phyloP scores from a whole-genome alignment of 2,329 filamentous ascomycete genomes.

The Blastomyces percursus region DNA sequence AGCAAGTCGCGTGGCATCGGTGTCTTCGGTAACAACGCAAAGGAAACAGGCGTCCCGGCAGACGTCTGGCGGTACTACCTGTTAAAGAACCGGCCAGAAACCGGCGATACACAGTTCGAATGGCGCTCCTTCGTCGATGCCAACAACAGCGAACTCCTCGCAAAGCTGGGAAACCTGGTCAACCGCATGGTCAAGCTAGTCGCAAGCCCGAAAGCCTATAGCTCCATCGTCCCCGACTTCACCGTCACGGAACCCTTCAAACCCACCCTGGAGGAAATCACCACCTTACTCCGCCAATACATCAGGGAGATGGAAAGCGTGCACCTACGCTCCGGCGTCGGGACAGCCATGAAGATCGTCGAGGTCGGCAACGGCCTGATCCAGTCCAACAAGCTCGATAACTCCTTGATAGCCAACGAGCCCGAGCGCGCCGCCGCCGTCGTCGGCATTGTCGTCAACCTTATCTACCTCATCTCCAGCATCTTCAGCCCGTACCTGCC shows the following conservation, averaged over 20 bases:
- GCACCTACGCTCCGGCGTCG: conserved; percentile 47
- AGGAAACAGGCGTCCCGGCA: conserved; percentile 63
- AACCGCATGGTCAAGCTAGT: conserved; percentile 39
- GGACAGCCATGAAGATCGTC: conserved; percentile 46
- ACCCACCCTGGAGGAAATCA: conserved; percentile 37
- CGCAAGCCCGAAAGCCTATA: conserved; percentile 58
- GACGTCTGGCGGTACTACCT: conserved; percentile 81
- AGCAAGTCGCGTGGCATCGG: conserved; percentile 72
- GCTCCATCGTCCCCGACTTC: conserved; percentile 51
- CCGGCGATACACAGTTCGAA: conserved; percentile 68
- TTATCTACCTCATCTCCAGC: conserved; percentile 69
- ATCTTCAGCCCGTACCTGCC: conserved; percentile 79
- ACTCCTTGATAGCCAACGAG: conserved; percentile 48
- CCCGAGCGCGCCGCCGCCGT: conserved; percentile 50
- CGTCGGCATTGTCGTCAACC: conserved; percentile 70
- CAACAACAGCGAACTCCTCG: conserved; percentile 69
- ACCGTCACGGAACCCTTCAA: conserved; percentile 33
- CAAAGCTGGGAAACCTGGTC: conserved; percentile 56
- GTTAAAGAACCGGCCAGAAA: conserved; percentile 65
- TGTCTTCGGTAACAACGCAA: conserved; percentile 73
- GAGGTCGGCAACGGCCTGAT: conserved; percentile 50
- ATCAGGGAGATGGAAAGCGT: conserved; percentile 49
- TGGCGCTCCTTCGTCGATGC: conserved; percentile 64
- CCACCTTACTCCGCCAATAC: conserved; percentile 45
- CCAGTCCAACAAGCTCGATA: conserved; percentile 52